These are phyloP conservation scores for Talaromyces islandicus DNA, from an alignment of 2,329 filamentous ascomycete genomes.

Conservation along the genomic window DNA sequence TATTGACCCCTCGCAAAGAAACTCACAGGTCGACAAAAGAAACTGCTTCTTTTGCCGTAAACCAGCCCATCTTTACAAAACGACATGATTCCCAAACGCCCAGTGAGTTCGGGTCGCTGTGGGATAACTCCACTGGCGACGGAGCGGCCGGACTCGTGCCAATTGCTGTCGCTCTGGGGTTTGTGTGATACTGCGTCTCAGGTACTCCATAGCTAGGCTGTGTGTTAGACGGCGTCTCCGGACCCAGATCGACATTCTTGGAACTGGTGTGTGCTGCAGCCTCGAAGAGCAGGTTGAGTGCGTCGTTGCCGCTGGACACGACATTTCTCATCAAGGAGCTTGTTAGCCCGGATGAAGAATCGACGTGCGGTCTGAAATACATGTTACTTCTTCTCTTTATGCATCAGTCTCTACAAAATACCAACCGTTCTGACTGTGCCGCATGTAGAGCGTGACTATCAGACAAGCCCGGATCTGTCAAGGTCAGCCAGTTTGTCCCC, in stretches of 20 bases:
- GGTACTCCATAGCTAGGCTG: slow-evolving; percentile 3
- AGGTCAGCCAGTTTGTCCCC: neutral
- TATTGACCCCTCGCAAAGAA: neutral
- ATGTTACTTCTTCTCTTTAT: neutral
- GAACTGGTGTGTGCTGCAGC: slow-evolving; percentile 32
- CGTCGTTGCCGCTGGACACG: slow-evolving; percentile 47
- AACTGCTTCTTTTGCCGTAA: slow-evolving; percentile 47
- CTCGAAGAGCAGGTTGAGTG: slow-evolving; percentile 45
- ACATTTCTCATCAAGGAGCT: slow-evolving; percentile 39
- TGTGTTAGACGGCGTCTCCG: slow-evolving; percentile 8
- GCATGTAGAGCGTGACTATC: neutral
- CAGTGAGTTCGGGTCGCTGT: slow-evolving; percentile 25
- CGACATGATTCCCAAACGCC: slow-evolving; percentile 44
- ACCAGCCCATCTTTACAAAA: slow-evolving; percentile 50
- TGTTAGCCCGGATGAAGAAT: slow-evolving; percentile 17
- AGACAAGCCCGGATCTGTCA: neutral
- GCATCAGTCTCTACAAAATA: neutral
- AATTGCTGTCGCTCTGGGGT: slow-evolving; percentile 3
- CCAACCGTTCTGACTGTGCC: neutral
- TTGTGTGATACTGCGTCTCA: neutral
- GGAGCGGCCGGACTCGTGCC: slow-evolving; percentile 12
- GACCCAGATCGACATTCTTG: slow-evolving; percentile 13
- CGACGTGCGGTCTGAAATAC: neutral
- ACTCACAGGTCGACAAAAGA: slow-evolving; percentile 43
- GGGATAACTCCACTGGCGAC: slow-evolving; percentile 11